A percentile compares a stretch with the other conserved stretches of the same genome.
phyloP scores from a whole-genome alignment of 2,329 filamentous ascomycete genomes.

The Penicillium sp. region DNA sequence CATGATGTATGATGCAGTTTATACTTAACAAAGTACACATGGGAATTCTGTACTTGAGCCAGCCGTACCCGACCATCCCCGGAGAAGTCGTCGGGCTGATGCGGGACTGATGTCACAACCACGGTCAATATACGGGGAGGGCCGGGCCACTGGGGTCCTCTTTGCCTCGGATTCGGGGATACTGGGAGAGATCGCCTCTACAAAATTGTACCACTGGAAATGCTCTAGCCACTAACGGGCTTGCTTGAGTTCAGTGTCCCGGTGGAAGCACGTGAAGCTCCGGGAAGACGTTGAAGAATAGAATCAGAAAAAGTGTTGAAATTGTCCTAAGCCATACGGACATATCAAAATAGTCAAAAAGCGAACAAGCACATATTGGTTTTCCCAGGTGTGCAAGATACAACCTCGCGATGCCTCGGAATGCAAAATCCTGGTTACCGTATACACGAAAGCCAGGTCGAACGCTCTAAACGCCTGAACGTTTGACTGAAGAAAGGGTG shows the following conservation, averaged over 20 bases:
- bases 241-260: neutral
- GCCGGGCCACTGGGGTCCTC: slow-evolving; percentile 16
- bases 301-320: neutral
- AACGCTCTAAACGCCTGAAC: slow-evolving; percentile 18
- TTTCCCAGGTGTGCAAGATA: slow-evolving; percentile 9
- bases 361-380: slow-evolving; percentile 6
- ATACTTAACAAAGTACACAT: neutral
- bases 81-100: slow-evolving; percentile 39
- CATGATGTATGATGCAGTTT: fast-evolving
- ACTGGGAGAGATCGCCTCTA: slow-evolving; percentile 22
- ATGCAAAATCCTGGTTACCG: slow-evolving; percentile 15
- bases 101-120: slow-evolving; percentile 42
- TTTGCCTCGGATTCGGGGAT: slow-evolving; percentile 26
- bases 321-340: slow-evolving; percentile 1
- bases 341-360: slow-evolving; percentile 1
- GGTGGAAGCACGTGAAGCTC: slow-evolving; percentile 1
- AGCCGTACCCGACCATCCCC: slow-evolving; percentile 18
- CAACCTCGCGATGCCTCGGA: slow-evolving; percentile 9
- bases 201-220: slow-evolving; percentile 18
- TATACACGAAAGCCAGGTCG: slow-evolving; percentile 17
- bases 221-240: slow-evolving; percentile 18
- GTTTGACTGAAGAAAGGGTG: slow-evolving; percentile 9
- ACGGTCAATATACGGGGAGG: slow-evolving; percentile 28
- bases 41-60: neutral
- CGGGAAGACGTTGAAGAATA: neutral